Conservation (phyloP, 345 rosid species). For the Syzygium grande region DNA sequence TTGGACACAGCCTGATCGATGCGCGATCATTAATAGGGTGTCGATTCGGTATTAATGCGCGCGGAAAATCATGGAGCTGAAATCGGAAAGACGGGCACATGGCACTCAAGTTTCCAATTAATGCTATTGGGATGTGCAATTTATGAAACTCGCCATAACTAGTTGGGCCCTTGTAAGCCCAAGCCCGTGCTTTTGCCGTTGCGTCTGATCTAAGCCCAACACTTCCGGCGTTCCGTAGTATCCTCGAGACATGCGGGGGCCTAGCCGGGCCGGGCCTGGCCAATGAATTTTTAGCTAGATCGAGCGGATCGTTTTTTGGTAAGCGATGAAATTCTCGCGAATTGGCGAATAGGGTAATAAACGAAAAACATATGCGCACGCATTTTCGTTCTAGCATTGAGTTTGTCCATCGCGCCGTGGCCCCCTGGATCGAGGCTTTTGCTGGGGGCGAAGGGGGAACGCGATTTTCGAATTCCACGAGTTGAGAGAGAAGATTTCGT, state of each 20-base stretch:
- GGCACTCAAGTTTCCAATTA: neutral
- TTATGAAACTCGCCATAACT: neutral
- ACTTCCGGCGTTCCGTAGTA: neutral
- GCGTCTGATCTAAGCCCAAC: neutral
- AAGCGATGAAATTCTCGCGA: fast-evolving
- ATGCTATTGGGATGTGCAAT: neutral
- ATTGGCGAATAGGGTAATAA: neutral
- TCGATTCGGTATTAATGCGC: neutral
- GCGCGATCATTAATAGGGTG: neutral
- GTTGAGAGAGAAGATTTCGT: neutral
- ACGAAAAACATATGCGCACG: neutral
- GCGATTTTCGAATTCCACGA: neutral
- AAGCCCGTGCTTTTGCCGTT: neutral
- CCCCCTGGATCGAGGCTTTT: neutral
- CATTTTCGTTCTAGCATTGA: neutral
- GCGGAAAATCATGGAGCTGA: neutral
- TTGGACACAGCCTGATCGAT: neutral
- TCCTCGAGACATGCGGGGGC: neutral
- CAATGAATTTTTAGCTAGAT: neutral
- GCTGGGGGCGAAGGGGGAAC: neutral
- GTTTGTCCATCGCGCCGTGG: neutral
- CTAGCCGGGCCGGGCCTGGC: neutral
- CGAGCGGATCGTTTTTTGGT: neutral
- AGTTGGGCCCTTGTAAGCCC: neutral
- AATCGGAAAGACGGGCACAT: neutral